Base-by-base conservation (phyloP, 331 rosid species). In the Malus hybrid region DNA sequence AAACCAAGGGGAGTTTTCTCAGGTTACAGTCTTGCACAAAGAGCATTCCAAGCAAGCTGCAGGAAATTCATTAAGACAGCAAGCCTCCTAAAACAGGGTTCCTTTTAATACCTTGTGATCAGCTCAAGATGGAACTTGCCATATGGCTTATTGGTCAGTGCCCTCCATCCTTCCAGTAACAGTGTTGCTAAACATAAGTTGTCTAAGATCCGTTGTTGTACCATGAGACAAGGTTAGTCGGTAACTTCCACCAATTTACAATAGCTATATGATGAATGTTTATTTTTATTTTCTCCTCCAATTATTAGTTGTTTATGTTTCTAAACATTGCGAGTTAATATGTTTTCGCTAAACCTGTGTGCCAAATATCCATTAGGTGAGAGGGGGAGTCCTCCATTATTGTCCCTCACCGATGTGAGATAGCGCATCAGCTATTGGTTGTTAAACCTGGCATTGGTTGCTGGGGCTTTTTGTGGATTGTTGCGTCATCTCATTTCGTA, bases 31-130 rank as follows among this genome's bases (percentile, higher is more conserved):
- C 96, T 64, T 42, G 48, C 61, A 70, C 85, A 5, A 79, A 74
- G 77, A 68, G 74, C 73, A 66, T 73, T 67, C 90, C 74, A 71
- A 73, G 71, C 36, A 39, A 39, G 12, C 29, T 8, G 29, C 13
- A 57, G 11, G 11, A 31, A 78, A 61, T 20, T 57, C 15, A 20
- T 20, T 24, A 20, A 39, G 46, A 39, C 46, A 9, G 46, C 11
- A 29, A 13, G 13, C 63, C 80, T 79, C 83, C 83, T 59, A 52
- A 71, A 62, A 65, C 55, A 0, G 73, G 69, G 18, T 83, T 65
- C 74, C 87, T 93, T 67, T 62, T 93, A 56, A 77, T 90, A 55
- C 93, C 91, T 6, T 15, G 67, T 5, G 84, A 69, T 50, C 84
- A 44, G 69, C 60, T 84, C 57, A 83, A 78, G 65, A 56, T 91